Base-by-base conservation (phyloP, 768 basidiomycete species). In the Nevesoporus exiguus region DNA sequence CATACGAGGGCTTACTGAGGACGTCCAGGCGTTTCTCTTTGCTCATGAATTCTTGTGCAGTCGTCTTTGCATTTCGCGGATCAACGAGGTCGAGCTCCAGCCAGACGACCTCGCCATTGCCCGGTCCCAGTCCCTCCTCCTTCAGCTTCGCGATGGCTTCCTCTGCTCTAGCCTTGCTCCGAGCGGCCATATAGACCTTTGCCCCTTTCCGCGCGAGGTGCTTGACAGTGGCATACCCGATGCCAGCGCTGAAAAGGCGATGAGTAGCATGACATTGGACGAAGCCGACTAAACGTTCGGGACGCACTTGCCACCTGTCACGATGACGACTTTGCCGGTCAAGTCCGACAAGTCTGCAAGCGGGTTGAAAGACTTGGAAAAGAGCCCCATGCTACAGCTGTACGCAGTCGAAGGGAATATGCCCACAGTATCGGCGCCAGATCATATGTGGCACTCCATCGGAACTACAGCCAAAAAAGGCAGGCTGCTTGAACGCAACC, bases 101-200 rank as follows among this genome's bases (percentile, higher is more conserved):
- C 74, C 74, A 83, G 3, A 74, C 52, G 0, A 85, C 70, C 49
- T 78, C 65, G 11, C 81, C 81, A 50, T 76, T 73, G 0, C 76
- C 77, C 0, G 74, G 71, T 5, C 60, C 73, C 1, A 80, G 58
- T 0, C 78, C 81, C 37, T 78, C 78, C 3, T 54, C 54, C 34
- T 76, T 65, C 37, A 86, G 67, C 29, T 70, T 63, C 25, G 68
- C 70, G n/a, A 84, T 78, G 2, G 83, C 82, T 7, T 63, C 76
- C 21, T 65, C 71, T 8, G 79, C 83, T 44, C 70, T 74, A 13
- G 61, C 59, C 57, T 79, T 77, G 56, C 72, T 75, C n/a, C 83
- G 75, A 6, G 80, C 77, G 0, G 76, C 80, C 56, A 86, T 74
- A 57, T 84, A 84, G 7, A 85, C 80, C 59, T 80, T 84, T 5